Base-by-base conservation (phyloP, 2,329 filamentous ascomycete species). In the Aspergillus fijiensis region DNA sequence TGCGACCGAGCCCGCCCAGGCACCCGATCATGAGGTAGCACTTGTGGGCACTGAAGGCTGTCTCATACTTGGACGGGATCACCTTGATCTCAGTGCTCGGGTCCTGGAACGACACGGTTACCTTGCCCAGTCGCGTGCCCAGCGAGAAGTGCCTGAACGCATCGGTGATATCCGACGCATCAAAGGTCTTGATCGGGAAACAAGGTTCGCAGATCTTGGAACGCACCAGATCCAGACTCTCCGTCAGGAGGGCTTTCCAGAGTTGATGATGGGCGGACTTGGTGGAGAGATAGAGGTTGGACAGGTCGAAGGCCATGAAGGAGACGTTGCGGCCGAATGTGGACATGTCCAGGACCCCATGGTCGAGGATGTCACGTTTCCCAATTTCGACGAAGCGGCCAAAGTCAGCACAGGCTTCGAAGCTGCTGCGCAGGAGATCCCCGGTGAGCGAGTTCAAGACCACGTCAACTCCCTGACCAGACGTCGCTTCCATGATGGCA, bases 11-110 rank as follows among this genome's bases (percentile, higher is more conserved):
- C 1, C 84, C 85, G 3, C 84, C 84, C 0, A 86, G 74, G 0
- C 84, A 82, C 2, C 85, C 85, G 2, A 78, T 76, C 3, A 87
- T 72, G 3, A 87, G 62, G 55, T 87, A 87, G 0, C 82, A 81
- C 1, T 72, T 76, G n/a, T 78, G 64, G 4, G 55, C 19, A n/a
- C 52, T 19, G n/a, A 57, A 39, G 1, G 23, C 3, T 27, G 42
- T n/a, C 27, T 53, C 35, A n/a, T 25, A 11, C 12, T 27, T 21
- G n/a, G 11, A 16, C 10, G 51, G 51, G n/a, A 55, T 14, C 2
- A 55, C 10, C 25, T 2, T 48, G 27, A 50, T 49, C 42, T 42
- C 4, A 31, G 19, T 53, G 25, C 39, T 9, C 5, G n/a, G 29
- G 45, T 53, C 27, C 7, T 47, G 21, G 27, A 53, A 39, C 19